Evolutionary conservation across 75 land plant genomes (phyloP), one percentile per base, ranked within the genome.

Genomic region (Picea sitchensis): DNA sequence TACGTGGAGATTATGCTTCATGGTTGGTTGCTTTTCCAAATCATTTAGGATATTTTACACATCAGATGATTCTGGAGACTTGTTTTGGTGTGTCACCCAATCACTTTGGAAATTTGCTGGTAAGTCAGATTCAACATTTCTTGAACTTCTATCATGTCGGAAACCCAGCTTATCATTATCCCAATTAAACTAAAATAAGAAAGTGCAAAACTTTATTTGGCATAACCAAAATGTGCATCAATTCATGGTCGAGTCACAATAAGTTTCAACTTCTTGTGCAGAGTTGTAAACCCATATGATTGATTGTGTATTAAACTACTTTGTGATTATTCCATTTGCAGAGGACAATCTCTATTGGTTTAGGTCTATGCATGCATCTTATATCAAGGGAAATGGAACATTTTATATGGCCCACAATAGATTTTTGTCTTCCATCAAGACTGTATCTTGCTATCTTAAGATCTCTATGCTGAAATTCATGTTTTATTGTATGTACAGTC

Each of bases 401-500:
- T 32, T 14, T 64, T n/a, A 14, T 67, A 67, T 34, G 71, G 17
- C 0, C 15, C 7, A 17, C 15, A 15, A 67, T 14, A 11, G 20
- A 30, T 17, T 17, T 20, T 36, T 17, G 36, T 67, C 18, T 36
- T 5, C 18, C 9, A 32, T 5, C 1, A 34, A 17, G 20, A 18
- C 17, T 67, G 36, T 67, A 36, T 67, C 2, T 67, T 17, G n/a
- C 2, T 36, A 36, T 6, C 36, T 34, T 36, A 51, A 18, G 71
- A 14, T 34, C 17, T 36, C 17, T 67, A 44, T 44, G 3, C 23
- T 71, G 54, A 71, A 71, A 41, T 71, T n/a, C 44, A 41, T 44
- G 44, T 21, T 44, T n/a, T 44, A 38, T 47, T 71, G 3, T 34
- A 61, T 76, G 12, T 86, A 60, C 88, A 98, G 99, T 90, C 96